Conservation (phyloP, 1,284 basidiomycete species). For the Marasmius tenuissimus region DNA sequence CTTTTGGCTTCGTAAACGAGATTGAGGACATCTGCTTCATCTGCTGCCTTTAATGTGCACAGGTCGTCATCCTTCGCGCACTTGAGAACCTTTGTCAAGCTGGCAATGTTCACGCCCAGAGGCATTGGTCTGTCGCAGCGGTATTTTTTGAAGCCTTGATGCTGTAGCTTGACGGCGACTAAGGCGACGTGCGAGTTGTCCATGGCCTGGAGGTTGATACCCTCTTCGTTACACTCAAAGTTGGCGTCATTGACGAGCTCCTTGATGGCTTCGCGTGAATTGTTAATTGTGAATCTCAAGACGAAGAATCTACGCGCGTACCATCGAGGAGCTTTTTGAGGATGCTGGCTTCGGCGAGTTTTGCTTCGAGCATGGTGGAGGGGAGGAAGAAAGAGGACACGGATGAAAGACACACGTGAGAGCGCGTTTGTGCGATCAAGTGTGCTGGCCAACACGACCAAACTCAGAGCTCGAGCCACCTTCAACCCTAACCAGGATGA, state of each 20-base stretch:
- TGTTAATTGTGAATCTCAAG: neutral
- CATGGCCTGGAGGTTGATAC: constrained; percentile 96
- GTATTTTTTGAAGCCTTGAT: constrained; percentile 83
- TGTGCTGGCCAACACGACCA: neutral
- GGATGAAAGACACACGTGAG: neutral
- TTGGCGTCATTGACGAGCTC: constrained; percentile 98
- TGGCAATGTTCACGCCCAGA: constrained; percentile 86
- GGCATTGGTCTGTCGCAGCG: constrained; percentile 97
- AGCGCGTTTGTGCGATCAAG: neutral
- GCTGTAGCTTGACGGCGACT: constrained; percentile 80
- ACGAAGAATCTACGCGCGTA: constrained; percentile 34
- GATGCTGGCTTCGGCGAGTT: constrained; percentile 78
- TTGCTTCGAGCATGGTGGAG: constrained; percentile 84
- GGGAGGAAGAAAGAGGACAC: neutral
- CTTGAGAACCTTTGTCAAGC: constrained; percentile 94
- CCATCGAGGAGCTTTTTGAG: constrained; percentile 89
- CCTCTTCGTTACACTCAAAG: constrained; percentile 97
- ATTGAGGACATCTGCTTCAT: constrained; percentile 89
- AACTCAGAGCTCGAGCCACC: neutral
- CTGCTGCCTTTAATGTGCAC: constrained; percentile 88
- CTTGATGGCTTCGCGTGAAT: constrained; percentile 77
- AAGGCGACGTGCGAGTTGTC: constrained; percentile 99
- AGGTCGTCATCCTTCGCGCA: constrained; percentile 97
- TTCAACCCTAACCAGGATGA: no score
- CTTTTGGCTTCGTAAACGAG: constrained; percentile 92